Conservation (phyloP, 768 basidiomycete genomes). For the Leccinum pellstonianum region DNA sequence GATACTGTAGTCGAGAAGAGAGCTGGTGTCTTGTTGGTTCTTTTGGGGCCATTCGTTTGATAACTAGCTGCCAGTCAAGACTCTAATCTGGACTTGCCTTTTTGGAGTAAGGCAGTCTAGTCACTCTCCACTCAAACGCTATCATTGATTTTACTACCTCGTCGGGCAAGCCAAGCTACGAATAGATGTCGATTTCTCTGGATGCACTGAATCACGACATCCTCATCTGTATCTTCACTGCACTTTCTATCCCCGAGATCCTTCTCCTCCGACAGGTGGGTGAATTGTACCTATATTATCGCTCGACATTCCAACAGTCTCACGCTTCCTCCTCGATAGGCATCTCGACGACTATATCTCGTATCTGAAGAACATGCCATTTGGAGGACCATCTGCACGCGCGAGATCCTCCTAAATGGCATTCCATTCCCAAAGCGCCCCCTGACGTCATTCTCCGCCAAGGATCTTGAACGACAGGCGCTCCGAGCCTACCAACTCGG, state of each 20-base stretch:
- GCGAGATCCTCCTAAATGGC: constrained; percentile 42
- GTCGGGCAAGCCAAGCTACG: background rate
- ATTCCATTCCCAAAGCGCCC: constrained; percentile 49
- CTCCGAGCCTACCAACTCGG: constrained; percentile 47
- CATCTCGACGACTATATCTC: constrained; percentile 45
- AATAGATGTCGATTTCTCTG: constrained; percentile 20
- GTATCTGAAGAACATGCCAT: constrained; percentile 51
- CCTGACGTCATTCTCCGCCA: constrained; percentile 36
- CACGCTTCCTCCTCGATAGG: constrained; percentile 33
- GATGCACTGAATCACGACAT: constrained; percentile 38
- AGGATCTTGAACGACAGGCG: constrained; percentile 47
- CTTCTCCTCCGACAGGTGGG: constrained; percentile 43
- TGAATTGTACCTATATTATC: background rate
- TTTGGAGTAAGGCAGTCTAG: background rate
- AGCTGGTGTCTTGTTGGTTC: constrained; percentile 73
- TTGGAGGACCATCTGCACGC: constrained; percentile 52
- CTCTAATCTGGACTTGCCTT: constrained; percentile 16
- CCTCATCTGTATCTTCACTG: constrained; percentile 36
- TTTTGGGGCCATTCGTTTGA: constrained; percentile 39
- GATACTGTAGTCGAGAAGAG: constrained; percentile 68
- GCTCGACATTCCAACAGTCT: background rate
- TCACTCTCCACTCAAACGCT: background rate
- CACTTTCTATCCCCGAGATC: constrained; percentile 41
- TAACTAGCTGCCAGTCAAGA: background rate
- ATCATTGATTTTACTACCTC: background rate